Evolutionary conservation across 1,284 basidiomycete genomes (phyloP).

Genomic region (Chalciporus sp.): DNA sequence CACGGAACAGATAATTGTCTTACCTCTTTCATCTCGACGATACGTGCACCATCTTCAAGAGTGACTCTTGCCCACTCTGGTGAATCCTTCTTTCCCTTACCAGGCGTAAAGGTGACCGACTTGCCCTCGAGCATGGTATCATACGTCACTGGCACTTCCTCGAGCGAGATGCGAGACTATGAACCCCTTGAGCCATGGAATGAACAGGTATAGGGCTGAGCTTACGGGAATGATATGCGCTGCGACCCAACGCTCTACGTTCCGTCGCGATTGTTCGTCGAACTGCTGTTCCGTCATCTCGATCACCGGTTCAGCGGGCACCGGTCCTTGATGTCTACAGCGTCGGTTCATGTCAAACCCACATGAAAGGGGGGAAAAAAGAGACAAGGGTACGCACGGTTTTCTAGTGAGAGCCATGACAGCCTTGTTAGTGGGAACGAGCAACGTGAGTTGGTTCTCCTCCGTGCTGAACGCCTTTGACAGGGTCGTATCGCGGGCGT

Average conservation of each 20-base stretch:
- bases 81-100: slow-evolving; percentile 38
- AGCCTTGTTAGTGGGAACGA: slow-evolving; percentile 80
- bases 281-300: slow-evolving; percentile 65
- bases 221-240: slow-evolving; percentile 74
- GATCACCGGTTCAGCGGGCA: slow-evolving; percentile 43
- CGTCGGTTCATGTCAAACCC: neutral
- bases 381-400: slow-evolving; percentile 53
- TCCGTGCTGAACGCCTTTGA: slow-evolving; percentile 50
- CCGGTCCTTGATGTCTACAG: slow-evolving; percentile 58
- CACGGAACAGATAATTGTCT: neutral
- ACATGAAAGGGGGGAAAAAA: too few relatives aligned
- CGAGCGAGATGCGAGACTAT: slow-evolving; percentile 34
- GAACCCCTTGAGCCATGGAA: too few relatives aligned
- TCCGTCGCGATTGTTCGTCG: slow-evolving; percentile 56
- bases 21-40: slow-evolving; percentile 50
- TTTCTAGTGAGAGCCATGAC: slow-evolving; percentile 75
- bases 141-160: slow-evolving; percentile 32
- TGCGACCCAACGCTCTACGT: slow-evolving; percentile 72
- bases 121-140: slow-evolving; percentile 58
- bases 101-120: slow-evolving; percentile 51
- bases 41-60: slow-evolving; percentile 53
- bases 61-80: slow-evolving; percentile 60
- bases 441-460: slow-evolving; percentile 50
- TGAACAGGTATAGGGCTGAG: neutral
- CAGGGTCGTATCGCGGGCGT: slow-evolving; percentile 69